Percentiles rank a stretch among this genome's conserved stretches.
Conservation (phyloP, 768 basidiomycete species). For the Cystofilobasidium bisporidii region DNA sequence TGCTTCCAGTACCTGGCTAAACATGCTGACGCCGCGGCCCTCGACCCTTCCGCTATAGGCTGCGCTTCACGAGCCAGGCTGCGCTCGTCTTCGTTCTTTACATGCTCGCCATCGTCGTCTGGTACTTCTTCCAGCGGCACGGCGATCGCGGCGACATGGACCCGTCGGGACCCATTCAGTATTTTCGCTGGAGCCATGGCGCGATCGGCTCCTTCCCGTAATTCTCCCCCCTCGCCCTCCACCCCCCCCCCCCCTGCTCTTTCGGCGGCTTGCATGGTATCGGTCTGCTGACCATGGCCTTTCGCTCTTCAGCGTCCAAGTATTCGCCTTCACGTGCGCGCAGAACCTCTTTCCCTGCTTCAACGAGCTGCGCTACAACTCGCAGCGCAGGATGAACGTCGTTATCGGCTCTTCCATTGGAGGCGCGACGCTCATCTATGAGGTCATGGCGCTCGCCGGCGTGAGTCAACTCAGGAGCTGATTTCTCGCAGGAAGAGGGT, state of each 20-base stretch:
- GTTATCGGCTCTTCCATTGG: constrained; percentile 82
- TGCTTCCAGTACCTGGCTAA: background rate
- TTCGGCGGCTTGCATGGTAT: background rate
- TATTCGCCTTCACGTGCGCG: constrained; percentile 19
- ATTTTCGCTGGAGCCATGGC: constrained; percentile 14
- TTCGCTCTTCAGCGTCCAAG: constrained; percentile 2
- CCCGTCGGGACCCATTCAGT: constrained; percentile 55
- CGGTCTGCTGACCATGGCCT: background rate
- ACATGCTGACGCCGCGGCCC: too few species aligned
- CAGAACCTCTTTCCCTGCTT: constrained; percentile 81
- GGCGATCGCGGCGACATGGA: constrained; percentile 45
- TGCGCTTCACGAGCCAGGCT: constrained; percentile 25
- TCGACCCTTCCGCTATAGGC: background rate
- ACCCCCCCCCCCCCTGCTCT: too few species aligned
- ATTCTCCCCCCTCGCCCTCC: background rate
- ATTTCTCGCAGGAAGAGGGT: background rate
- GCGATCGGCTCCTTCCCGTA: constrained; percentile 25
- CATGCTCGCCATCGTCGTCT: constrained; percentile 58
- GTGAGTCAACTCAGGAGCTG: too few species aligned
- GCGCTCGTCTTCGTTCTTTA: constrained; percentile 25
- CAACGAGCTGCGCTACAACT: constrained; percentile 76
- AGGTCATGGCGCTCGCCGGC: constrained; percentile 54
- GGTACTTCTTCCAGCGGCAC: constrained; percentile 66
- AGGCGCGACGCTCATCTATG: constrained; percentile 69
- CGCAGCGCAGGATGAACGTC: constrained; percentile 73